Base-by-base conservation (phyloP, 805 yeast species). In the Spathaspora girioi region DNA sequence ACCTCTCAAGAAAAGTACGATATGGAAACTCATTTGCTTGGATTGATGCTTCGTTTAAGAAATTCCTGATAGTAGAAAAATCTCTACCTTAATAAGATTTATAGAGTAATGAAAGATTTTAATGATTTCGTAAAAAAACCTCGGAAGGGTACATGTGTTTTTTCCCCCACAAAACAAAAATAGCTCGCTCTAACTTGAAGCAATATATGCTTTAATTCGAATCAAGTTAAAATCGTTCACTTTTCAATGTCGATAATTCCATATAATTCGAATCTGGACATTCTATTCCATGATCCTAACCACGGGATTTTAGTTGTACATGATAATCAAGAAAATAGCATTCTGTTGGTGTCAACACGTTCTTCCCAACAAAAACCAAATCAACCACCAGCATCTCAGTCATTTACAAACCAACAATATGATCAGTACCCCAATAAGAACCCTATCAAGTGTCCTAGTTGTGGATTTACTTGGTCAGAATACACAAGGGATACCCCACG, bases 201-300 rank as follows among this genome's bases (percentile, higher is more conserved):
- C 26, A 23, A 23, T 6, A 23, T 23, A 23, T 23, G 3, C 26
- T 23, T n/a, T 23, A 23, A 23, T 23, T 23, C 6, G 26, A 23
- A 23, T 23, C 26, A 23, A 23, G 26, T 23, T 23, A 23, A 23
- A 4, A 23, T 23, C 26, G 26, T 23, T 23, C 26, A 23, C 26
- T 23, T 23, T 6, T 35, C 40, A 35, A 71, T 71, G 76, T 71
- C 76, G 11, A 62, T 71, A 26, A 71, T 71, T 32, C 75, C 76
- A 2, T 71, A 71, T 57, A 63, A 70, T 50, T 46, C 61, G 17
- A 60, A 59, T 40, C 64, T 62, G 48, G 61, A 63, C 45, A 56
- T 71, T 40, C 66, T 71, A 4, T 69, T 66, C 53, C 73, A 71
- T 46, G 73, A 71, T 48, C 71, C 73, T 17, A 54, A 56, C 35